Evolutionary conservation across 2,329 filamentous ascomycete genomes (phyloP).

Genomic region (Penicillium sp.): DNA sequence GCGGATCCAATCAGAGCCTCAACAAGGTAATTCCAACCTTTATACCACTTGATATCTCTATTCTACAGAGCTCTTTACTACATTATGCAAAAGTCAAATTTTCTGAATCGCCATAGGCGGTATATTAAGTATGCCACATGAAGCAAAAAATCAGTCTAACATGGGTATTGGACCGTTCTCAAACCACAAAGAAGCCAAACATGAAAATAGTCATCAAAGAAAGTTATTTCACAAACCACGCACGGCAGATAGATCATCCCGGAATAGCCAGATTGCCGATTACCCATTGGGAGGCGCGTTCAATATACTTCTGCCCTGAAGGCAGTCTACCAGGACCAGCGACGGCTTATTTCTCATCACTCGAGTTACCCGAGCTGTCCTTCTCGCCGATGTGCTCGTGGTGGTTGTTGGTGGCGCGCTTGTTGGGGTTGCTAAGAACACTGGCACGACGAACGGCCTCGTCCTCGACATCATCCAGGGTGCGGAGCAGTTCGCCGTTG

Average conservation of each 20-base stretch:
- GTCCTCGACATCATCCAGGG: conserved; percentile 55
- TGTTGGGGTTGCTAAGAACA: conserved; percentile 30
- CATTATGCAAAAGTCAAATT: background rate
- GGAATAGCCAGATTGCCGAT: background rate
- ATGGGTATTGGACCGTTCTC: conserved; percentile 24
- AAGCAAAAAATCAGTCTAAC: conserved; percentile 18
- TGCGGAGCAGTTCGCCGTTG: conserved; percentile 62
- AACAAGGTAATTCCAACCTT: background rate
- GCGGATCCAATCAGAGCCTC: background rate
- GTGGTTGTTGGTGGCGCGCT: conserved; percentile 14
- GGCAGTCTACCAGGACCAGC: background rate
- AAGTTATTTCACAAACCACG: background rate
- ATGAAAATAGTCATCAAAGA: conserved; percentile 4
- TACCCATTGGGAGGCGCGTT: background rate
- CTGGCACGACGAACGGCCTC: conserved; percentile 45
- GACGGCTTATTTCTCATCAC: conserved; percentile 23
- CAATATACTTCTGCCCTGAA: background rate
- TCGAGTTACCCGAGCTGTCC: conserved; percentile 26
- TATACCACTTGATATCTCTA: background rate
- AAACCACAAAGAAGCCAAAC: conserved; percentile 4
- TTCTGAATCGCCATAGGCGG: background rate
- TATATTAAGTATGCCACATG: conserved; percentile 17
- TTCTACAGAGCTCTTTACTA: background rate
- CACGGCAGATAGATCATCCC: conserved; percentile 12
- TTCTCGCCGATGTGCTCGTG: conserved; percentile 27